Evolutionary conservation across 2,329 filamentous ascomycete genomes (phyloP).

Genomic region (Penicillium sp.): DNA sequence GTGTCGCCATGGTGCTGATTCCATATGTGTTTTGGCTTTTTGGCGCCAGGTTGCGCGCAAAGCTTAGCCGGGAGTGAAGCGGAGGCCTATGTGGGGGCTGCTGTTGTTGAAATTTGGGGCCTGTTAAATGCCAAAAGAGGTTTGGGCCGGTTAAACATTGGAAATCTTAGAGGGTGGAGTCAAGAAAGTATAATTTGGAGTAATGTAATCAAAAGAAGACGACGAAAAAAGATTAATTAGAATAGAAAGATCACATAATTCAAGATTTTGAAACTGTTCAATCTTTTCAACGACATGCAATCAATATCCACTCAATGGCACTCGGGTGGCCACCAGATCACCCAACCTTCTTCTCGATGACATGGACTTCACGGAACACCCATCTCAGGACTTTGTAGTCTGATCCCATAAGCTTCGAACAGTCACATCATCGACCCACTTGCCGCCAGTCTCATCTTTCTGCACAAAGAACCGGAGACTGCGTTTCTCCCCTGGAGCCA

Average conservation of each 20-base stretch:
- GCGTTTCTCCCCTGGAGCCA: conserved; percentile 49
- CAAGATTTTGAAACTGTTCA: neutral
- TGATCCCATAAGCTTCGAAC: conserved; percentile 58
- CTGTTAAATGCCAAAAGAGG: neutral
- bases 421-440: conserved; percentile 51
- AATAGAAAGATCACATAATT: neutral
- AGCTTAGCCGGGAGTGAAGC: conserved; percentile 1
- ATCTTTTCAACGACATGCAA: too few species aligned
- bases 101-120: neutral
- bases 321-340: too few species aligned
- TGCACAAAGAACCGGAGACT: conserved; percentile 50
- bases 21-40: conserved; percentile 24
- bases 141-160: neutral
- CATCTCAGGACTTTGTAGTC: conserved; percentile 12
- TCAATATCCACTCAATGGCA: too few species aligned
- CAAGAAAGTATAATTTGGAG: neutral
- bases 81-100: neutral
- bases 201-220: neutral
- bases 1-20: conserved; percentile 24
- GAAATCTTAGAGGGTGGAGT: neutral
- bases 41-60: conserved; percentile 18
- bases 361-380: neutral
- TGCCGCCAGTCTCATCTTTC: conserved; percentile 46
- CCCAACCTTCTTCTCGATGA: too few species aligned
- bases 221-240: neutral